phyloP scores from a whole-genome alignment of 805 yeast genomes.

The Metschnikowia vanudenii region DNA sequence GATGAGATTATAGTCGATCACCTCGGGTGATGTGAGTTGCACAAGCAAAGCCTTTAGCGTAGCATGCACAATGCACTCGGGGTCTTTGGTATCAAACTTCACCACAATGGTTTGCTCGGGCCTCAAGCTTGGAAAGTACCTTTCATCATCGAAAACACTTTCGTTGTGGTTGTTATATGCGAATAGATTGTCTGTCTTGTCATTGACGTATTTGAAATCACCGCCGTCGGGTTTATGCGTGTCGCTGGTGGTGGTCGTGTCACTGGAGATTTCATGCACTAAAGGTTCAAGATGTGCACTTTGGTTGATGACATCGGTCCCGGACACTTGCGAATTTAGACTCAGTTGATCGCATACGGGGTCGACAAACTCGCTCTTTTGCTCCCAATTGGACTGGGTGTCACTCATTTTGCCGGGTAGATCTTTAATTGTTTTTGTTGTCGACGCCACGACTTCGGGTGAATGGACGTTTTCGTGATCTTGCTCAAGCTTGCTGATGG shows the following conservation, averaged over 20 bases:
- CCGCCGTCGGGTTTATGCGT: background rate
- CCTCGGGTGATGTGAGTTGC: constrained; percentile 67
- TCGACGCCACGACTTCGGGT: background rate
- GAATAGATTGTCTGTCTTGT: constrained; percentile 12
- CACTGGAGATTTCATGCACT: background rate
- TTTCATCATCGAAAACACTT: constrained; percentile 36
- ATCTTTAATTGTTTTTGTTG: no score
- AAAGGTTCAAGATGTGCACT: background rate
- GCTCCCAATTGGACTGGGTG: constrained; percentile 1
- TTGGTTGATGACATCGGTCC: background rate
- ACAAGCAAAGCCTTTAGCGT: constrained; percentile 50
- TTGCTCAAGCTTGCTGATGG: constrained; percentile 5
- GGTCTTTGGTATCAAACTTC: constrained; percentile 34
- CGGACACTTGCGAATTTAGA: background rate
- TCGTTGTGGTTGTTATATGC: constrained; percentile 38
- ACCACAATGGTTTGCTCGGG: constrained; percentile 23
- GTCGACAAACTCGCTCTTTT: constrained; percentile 1
- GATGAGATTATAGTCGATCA: constrained; percentile 72
- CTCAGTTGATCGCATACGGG: background rate
- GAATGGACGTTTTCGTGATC: background rate
- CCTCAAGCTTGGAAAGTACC: constrained; percentile 33
- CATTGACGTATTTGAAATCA: background rate
- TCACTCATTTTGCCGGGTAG: background rate
- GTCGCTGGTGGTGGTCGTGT: background rate
- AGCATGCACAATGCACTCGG: constrained; percentile 36